Conservation (phyloP, 1,139 yeast genomes). For the Sugiyamaella pinicola region DNA sequence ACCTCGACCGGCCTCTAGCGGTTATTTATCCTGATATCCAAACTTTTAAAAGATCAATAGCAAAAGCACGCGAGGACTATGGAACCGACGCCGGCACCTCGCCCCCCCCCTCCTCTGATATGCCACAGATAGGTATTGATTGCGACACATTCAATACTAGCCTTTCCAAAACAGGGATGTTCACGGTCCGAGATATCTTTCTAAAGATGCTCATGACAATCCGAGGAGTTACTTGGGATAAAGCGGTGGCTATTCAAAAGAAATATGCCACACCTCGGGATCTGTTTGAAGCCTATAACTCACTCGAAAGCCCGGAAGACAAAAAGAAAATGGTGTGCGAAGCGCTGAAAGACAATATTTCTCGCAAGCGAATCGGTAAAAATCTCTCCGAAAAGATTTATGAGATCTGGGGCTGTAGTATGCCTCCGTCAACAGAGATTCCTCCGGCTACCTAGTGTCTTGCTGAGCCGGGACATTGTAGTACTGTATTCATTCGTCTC, state of each 20-base stretch:
- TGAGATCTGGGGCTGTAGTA: slow-evolving; percentile 58
- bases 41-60: slow-evolving; percentile 33
- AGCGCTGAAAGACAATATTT: slow-evolving; percentile 55
- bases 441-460: no score
- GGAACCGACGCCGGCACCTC: slow-evolving; percentile 33
- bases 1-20: slow-evolving; percentile 29
- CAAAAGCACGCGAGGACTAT: slow-evolving; percentile 24
- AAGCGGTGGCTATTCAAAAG: slow-evolving; percentile 75
- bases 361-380: slow-evolving; percentile 62
- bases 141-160: slow-evolving; percentile 68
- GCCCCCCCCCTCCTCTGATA: no score
- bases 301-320: slow-evolving; percentile 40
- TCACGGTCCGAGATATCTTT: slow-evolving; percentile 76
- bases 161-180: slow-evolving; percentile 68
- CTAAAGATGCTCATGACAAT: slow-evolving; percentile 75
- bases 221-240: slow-evolving; percentile 80
- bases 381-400: slow-evolving; percentile 62
- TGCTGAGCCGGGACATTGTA: no score
- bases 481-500: no score
- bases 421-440: no score
- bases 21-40: slow-evolving; percentile 54
- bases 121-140: slow-evolving; percentile 61
- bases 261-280: slow-evolving; percentile 63
- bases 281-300: slow-evolving; percentile 49
- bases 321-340: slow-evolving; percentile 50